Evolutionary conservation across 352 stramenopile genomes (phyloP).

Genomic region (Pythium chondricola): DNA sequence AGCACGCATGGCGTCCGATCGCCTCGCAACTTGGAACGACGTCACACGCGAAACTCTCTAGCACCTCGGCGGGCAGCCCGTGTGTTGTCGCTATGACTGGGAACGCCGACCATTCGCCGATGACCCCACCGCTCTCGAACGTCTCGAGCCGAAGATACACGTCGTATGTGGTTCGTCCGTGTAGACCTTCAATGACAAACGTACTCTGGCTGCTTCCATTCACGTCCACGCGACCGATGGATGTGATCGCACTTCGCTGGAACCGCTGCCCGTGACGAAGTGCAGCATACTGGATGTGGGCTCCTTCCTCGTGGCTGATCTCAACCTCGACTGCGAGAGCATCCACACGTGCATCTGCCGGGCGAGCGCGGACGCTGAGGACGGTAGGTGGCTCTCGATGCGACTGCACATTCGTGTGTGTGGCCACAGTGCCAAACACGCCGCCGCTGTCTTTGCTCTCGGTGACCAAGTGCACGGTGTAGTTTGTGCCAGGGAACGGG

Average conservation of each 20-base stretch:
- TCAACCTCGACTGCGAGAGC: conserved; percentile 44
- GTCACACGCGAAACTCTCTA: conserved; percentile 50
- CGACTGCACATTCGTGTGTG: conserved; percentile 42
- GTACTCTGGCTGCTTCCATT: conserved; percentile 14
- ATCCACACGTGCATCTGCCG: conserved; percentile 62
- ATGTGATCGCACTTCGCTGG: conserved; percentile 9
- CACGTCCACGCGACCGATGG: conserved; percentile 10
- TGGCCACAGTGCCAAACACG: conserved; percentile 66
- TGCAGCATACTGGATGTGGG: conserved; percentile 58
- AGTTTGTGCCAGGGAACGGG: conserved; percentile 42
- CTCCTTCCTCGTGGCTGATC: conserved; percentile 31
- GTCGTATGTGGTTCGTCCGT: conserved; percentile 55
- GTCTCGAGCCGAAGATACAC: conserved; percentile 73
- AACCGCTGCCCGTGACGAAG: conserved; percentile 29
- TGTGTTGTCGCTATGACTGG: conserved; percentile 49
- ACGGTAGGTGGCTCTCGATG: conserved; percentile 37
- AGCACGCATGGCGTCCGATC: conserved; percentile 49
- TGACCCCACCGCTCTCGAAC: conserved; percentile 61
- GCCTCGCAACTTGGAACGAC: conserved; percentile 37
- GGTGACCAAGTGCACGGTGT: conserved; percentile 69
- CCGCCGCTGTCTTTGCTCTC: conserved; percentile 63
- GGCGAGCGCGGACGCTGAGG: conserved; percentile 28
- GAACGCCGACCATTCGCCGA: conserved; percentile 46
- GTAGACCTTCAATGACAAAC: conserved; percentile 47
- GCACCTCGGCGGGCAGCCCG: conserved; percentile 54